Percentiles rank a stretch among this genome's conserved stretches.
These are phyloP conservation scores for Aspergillus pseudonomiae DNA, from an alignment of 2,329 filamentous ascomycete species.

Conservation along the genomic window DNA sequence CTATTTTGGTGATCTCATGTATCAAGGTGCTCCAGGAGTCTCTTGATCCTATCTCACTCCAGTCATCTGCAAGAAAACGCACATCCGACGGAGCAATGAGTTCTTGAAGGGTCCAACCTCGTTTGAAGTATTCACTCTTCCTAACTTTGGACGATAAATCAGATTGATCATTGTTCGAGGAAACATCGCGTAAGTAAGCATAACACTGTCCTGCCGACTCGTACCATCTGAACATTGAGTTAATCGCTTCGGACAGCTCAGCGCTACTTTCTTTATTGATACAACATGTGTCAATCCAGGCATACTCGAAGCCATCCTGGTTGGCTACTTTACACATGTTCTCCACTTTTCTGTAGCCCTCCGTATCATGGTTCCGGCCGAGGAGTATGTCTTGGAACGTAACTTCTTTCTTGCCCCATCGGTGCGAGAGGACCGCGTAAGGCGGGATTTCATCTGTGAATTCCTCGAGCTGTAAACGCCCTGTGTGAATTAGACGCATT, in stretches of 20 bases:
- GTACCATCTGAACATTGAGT: conserved; percentile 27
- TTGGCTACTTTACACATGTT: not conserved
- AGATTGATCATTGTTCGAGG: not conserved
- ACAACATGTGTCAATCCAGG: not conserved
- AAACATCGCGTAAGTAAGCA: conserved; percentile 21
- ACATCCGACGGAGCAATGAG: conserved; percentile 28
- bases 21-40: not conserved
- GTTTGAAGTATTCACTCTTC: conserved; percentile 25
- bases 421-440: conserved; percentile 24
- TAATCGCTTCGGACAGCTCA: conserved; percentile 24
- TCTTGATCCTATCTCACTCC: conserved; percentile 6
- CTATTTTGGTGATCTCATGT: not conserved
- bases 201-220: conserved; percentile 20
- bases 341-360: not conserved
- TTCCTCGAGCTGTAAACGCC: not conserved
- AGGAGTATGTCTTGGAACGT: conserved; percentile 14
- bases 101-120: conserved; percentile 34
- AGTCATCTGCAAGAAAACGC: conserved; percentile 20
- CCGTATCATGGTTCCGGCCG: not conserved
- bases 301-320: not conserved
- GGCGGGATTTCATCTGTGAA: not conserved
- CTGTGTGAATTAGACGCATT: conserved; percentile 1
- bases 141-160: not conserved
- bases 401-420: conserved; percentile 22
- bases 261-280: conserved; percentile 7